These are phyloP conservation scores for Rhynchosporium secalis DNA, from an alignment of 2,329 filamentous ascomycete genomes.

Conservation along the genomic window DNA sequence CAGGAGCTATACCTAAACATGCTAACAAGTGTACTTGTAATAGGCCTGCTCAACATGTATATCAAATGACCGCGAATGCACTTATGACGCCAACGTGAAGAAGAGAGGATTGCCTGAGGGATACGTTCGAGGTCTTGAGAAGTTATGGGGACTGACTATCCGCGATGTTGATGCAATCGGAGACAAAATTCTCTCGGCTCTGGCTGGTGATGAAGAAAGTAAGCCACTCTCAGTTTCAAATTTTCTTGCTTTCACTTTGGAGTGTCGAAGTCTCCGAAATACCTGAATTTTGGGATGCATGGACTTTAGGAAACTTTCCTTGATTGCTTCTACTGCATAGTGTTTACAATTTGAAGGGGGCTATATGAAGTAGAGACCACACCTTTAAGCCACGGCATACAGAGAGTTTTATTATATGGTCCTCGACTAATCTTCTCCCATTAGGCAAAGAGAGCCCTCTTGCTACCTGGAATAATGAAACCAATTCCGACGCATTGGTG, in stretches of 20 bases:
- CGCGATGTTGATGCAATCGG: constrained; percentile 51
- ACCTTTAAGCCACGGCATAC: not conserved
- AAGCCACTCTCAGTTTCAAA: constrained; percentile 15
- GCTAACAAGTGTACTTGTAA: not conserved
- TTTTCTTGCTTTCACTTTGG: not conserved
- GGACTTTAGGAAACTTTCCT: too few species aligned
- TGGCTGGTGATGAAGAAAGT: constrained; percentile 44
- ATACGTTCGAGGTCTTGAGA: constrained; percentile 72
- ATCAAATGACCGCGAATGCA: constrained; percentile 51
- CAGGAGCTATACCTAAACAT: not conserved
- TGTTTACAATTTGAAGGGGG: too few species aligned
- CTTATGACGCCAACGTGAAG: constrained; percentile 71
- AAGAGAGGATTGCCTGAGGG: constrained; percentile 80
- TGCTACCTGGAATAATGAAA: constrained; percentile 36
- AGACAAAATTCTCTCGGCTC: constrained; percentile 47
- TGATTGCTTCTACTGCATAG: too few species aligned
- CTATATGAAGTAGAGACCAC: too few species aligned
- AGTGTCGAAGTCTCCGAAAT: not conserved
- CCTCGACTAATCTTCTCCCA: constrained; percentile 30
- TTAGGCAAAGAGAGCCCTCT: constrained; percentile 37
- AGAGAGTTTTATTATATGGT: not conserved
- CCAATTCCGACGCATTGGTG: constrained; percentile 34
- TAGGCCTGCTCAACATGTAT: constrained; percentile 61
- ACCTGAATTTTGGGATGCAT: not conserved
- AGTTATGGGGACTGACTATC: constrained; percentile 56